Conservation (phyloP, 2,329 filamentous ascomycete species). For the Chaetomium globosum region DNA sequence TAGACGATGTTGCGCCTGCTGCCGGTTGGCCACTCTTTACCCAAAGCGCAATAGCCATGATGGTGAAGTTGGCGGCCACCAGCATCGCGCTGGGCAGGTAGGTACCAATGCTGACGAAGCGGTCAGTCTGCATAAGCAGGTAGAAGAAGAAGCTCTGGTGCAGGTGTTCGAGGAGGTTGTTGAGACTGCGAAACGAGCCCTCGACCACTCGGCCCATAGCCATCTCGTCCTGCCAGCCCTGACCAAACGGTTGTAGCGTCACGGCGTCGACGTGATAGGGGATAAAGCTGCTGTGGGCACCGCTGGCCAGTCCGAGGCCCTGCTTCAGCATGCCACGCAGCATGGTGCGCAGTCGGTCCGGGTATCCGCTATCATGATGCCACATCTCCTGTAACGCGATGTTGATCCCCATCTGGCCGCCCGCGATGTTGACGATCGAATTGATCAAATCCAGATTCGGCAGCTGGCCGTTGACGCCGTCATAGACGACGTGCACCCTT, state of each 20-base stretch:
- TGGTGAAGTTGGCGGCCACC: constrained; percentile 89
- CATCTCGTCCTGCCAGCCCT: constrained; percentile 98
- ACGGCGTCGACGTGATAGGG: constrained; percentile 97
- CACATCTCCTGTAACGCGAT: constrained; percentile 85
- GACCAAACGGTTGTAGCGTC: constrained; percentile 84
- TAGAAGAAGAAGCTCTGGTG: constrained; percentile 99
- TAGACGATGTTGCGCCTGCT: constrained; percentile 26
- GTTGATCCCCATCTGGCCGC: constrained; percentile 87
- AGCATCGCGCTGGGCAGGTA: constrained; percentile 98
- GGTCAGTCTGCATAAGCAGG: constrained; percentile 83
- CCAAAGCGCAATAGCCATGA: constrained; percentile 95
- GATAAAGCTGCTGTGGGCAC: constrained; percentile 93
- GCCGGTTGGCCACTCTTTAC: constrained; percentile 71
- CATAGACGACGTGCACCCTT: constrained; percentile 87
- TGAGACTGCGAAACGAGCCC: constrained; percentile 87
- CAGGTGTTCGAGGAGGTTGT: constrained; percentile 93
- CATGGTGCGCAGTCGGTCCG: constrained; percentile 82
- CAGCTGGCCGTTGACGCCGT: constrained; percentile 92
- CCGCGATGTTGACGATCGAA: constrained; percentile 83
- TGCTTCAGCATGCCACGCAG: constrained; percentile 91
- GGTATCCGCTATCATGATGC: constrained; percentile 75
- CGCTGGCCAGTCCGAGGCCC: constrained; percentile 83
- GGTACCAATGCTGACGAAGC: constrained; percentile 97
- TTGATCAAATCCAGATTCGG: constrained; percentile 97
- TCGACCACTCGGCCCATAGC: constrained; percentile 86